Evolutionary conservation across 2,329 filamentous ascomycete species (phyloP).

Genomic region (Cladobotryum mycophilum): DNA sequence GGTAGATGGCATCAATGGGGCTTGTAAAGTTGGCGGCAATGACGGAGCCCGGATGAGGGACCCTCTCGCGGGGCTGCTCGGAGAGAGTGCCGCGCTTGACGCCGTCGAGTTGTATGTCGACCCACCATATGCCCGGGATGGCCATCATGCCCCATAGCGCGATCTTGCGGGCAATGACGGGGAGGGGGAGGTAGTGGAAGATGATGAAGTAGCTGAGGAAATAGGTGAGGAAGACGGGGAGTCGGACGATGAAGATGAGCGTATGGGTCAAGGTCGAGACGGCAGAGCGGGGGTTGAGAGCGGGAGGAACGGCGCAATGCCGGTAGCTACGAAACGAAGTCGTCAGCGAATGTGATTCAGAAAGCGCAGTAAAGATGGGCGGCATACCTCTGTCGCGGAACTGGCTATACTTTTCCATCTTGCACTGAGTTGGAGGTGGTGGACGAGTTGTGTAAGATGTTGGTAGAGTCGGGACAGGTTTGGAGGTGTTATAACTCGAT

Average conservation of each 20-base stretch:
- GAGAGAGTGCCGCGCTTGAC: conserved; percentile 86
- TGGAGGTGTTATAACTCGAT: background rate
- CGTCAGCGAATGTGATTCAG: background rate
- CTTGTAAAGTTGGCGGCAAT: conserved; percentile 90
- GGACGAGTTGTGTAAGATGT: background rate
- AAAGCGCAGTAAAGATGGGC: background rate
- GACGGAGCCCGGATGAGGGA: conserved; percentile 73
- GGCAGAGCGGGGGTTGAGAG: conserved; percentile 58
- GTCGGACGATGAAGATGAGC: conserved; percentile 71
- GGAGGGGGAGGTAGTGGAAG: conserved; percentile 72
- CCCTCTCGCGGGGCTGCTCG: conserved; percentile 63
- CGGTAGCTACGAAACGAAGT: conserved; percentile 59
- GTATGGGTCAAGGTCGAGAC: conserved; percentile 59
- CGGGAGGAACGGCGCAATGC: conserved; percentile 92
- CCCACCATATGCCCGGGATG: conserved; percentile 94
- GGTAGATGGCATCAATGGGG: conserved; percentile 86
- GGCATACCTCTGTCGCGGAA: conserved; percentile 76
- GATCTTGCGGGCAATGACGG: conserved; percentile 63
- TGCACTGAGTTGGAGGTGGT: conserved; percentile 3
- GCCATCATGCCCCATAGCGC: conserved; percentile 82
- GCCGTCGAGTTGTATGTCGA: conserved; percentile 95
- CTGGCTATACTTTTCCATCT: conserved; percentile 92
- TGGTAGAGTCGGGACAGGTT: background rate
- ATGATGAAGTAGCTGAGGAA: conserved; percentile 68
- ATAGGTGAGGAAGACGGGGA: conserved; percentile 69